Percentiles rank a stretch among this genome's conserved stretches.
These are phyloP conservation scores for Synchytrium microbalum DNA, from an alignment of 371 early-diverging fungal genomes.

Conservation along the genomic window DNA sequence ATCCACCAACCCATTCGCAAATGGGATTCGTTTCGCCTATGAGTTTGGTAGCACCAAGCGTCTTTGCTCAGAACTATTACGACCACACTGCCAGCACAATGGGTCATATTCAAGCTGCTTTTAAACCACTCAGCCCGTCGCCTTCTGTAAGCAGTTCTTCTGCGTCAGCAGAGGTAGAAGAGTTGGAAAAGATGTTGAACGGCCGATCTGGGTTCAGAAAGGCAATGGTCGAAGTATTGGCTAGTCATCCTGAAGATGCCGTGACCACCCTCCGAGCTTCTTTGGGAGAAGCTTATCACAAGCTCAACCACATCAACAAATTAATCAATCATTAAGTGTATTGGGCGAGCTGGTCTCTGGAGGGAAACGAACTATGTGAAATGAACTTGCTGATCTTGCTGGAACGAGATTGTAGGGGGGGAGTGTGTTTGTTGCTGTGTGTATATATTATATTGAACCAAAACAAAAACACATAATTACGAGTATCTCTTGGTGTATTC, in stretches of 20 bases:
- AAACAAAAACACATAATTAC: no score
- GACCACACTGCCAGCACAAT: no score
- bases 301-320: background rate
- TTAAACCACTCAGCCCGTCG: background rate
- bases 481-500: no score
- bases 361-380: background rate
- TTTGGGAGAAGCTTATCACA: background rate
- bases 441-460: no score
- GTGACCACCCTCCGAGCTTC: background rate
- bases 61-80: no score
- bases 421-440: no score
- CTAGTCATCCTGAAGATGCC: background rate
- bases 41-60: no score
- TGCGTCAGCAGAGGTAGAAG: background rate
- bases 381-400: background rate
- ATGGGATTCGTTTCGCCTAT: no score
- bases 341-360: background rate
- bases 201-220: background rate
- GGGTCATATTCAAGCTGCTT: background rate
- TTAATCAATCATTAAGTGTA: background rate
- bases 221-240: background rate
- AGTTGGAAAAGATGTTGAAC: background rate
- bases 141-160: background rate
- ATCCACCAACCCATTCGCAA: no score
- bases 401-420: no score